phyloP scores from a whole-genome alignment of 108 stramenopile genomes.

The Cyclotella sp. region DNA sequence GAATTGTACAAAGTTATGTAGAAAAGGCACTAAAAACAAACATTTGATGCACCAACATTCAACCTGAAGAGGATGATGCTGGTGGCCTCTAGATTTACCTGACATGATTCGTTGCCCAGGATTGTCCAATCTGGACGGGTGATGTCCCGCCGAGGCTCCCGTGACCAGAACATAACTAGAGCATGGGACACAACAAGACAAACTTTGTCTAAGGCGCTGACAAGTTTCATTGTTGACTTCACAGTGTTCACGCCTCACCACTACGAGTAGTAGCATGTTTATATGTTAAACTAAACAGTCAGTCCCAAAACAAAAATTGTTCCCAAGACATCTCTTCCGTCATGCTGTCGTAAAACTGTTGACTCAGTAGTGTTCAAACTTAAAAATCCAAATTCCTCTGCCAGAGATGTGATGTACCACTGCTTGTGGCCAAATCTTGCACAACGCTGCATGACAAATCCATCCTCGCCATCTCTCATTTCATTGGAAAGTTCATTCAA shows the following conservation, averaged over 20 bases:
- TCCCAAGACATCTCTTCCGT: conserved; percentile 43
- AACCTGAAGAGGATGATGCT: too few relatives aligned
- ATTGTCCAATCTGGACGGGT: too few relatives aligned
- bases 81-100: too few relatives aligned
- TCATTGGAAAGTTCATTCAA: conserved; percentile 44
- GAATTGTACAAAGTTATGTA: too few relatives aligned
- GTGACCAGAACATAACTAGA: too few relatives aligned
- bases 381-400: conserved; percentile 46
- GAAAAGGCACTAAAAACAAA: too few relatives aligned
- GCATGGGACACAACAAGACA: too few relatives aligned
- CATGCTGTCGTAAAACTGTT: conserved; percentile 42
- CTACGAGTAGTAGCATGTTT: not conserved
- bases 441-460: conserved; percentile 59
- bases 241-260: not conserved
- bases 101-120: too few relatives aligned
- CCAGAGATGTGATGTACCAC: conserved; percentile 54
- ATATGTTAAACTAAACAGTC: not conserved
- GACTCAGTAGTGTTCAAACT: conserved; percentile 31
- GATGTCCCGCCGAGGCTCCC: too few relatives aligned
- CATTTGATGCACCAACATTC: too few relatives aligned
- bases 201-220: too few relatives aligned
- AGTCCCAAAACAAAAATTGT: conserved; percentile 28
- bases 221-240: too few relatives aligned
- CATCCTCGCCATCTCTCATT: conserved; percentile 19
- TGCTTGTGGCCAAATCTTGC: conserved; percentile 72